phyloP scores from a whole-genome alignment of 768 basidiomycete species.

The Kwoniella newhampshirensis region DNA sequence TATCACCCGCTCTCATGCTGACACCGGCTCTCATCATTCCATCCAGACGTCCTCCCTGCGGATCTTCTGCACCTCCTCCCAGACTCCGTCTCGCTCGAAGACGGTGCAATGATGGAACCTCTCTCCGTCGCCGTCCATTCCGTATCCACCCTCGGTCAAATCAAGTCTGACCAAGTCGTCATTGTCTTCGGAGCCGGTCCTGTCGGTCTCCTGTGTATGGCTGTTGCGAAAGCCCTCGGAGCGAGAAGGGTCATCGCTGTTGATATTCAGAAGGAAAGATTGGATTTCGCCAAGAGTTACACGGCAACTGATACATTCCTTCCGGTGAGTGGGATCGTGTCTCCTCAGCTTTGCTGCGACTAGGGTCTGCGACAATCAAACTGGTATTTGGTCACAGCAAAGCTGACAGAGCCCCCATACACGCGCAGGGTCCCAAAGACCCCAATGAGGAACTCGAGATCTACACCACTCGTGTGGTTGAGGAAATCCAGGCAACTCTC shows the following conservation, averaged over 20 bases:
- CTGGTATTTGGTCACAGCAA: background rate
- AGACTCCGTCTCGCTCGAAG: conserved; percentile 77
- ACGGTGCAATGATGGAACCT: conserved; percentile 97
- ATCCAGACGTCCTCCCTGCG: conserved; percentile 61
- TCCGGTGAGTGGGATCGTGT: conserved; percentile 26
- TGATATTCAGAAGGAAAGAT: conserved; percentile 60
- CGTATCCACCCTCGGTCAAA: conserved; percentile 69
- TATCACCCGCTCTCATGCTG: too few species aligned
- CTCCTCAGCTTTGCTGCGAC: background rate
- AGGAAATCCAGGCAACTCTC: conserved; percentile 56
- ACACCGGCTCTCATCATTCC: background rate
- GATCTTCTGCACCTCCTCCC: conserved; percentile 73
- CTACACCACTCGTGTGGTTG: conserved; percentile 16
- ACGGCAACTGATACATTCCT: conserved; percentile 68
- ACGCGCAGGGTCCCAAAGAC: conserved; percentile 12
- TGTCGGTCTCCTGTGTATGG: conserved; percentile 79
- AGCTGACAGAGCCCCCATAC: background rate
- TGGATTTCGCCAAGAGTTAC: conserved; percentile 82
- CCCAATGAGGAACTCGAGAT: conserved; percentile 17
- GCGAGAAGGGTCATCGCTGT: conserved; percentile 81
- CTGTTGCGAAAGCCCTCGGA: conserved; percentile 88
- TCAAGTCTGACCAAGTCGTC: conserved; percentile 58
- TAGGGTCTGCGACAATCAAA: background rate
- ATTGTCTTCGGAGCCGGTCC: conserved; percentile 83
- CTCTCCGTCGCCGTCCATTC: conserved; percentile 89